Evolutionary conservation across 2,329 filamentous ascomycete species (phyloP).

Genomic region (Sarocladium strictum): DNA sequence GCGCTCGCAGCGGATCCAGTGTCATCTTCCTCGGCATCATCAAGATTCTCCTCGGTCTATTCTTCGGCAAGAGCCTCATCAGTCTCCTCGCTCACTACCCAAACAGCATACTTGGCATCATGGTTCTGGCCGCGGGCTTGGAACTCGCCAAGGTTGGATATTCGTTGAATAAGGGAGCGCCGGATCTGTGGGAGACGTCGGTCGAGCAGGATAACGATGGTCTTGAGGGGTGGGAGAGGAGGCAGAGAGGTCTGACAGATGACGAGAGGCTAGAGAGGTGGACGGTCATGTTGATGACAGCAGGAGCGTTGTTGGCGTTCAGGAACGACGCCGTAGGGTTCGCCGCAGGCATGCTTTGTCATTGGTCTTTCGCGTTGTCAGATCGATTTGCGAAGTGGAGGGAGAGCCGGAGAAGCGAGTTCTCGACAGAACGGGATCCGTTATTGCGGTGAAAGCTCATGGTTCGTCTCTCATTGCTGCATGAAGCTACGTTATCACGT

Average conservation of each 20-base stretch:
- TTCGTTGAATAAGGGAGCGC: slow-evolving; percentile 67
- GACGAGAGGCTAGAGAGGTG: slow-evolving; percentile 69
- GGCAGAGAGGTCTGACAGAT: slow-evolving; percentile 51
- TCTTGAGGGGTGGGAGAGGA: slow-evolving; percentile 20
- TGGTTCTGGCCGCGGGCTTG: slow-evolving; percentile 84
- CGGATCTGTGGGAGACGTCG: slow-evolving; percentile 54
- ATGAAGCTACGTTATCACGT: not conserved
- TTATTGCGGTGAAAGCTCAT: slow-evolving; percentile 20
- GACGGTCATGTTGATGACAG: slow-evolving; percentile 86
- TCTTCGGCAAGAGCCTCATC: slow-evolving; percentile 70
- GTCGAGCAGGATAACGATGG: slow-evolving; percentile 28
- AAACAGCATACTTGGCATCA: slow-evolving; percentile 69
- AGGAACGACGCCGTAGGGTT: slow-evolving; percentile 89
- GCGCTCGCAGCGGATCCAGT: slow-evolving; percentile 79
- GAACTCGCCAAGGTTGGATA: slow-evolving; percentile 84
- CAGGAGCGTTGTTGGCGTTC: slow-evolving; percentile 76
- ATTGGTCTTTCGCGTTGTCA: slow-evolving; percentile 56
- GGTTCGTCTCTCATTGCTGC: not conserved
- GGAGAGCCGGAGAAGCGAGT: slow-evolving; percentile 9
- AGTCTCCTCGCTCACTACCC: slow-evolving; percentile 68
- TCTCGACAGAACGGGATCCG: slow-evolving; percentile 22
- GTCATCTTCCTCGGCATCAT: slow-evolving; percentile 71
- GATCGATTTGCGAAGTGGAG: slow-evolving; percentile 36
- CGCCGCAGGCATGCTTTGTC: slow-evolving; percentile 71
- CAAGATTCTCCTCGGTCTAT: slow-evolving; percentile 70